Evolutionary conservation across 352 stramenopile species (phyloP).

Genomic region (Pythium angustatum): DNA sequence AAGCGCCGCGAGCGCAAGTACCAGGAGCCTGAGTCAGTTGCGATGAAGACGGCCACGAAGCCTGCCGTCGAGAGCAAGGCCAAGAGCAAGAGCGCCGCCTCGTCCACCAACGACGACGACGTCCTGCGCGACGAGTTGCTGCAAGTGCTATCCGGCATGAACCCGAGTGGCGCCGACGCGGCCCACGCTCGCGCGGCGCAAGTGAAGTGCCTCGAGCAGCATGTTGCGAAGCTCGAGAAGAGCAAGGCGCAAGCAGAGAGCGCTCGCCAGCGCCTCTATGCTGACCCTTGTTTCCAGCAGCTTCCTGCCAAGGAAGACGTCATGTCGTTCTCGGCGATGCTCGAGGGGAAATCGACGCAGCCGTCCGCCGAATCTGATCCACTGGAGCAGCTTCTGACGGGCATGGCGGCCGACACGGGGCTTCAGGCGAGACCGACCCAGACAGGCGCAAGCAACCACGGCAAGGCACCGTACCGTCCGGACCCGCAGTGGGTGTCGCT

Average conservation of each 20-base stretch:
- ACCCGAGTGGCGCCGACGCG: not conserved
- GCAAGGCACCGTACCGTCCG: slow-evolving; percentile 10
- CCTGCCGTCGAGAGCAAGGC: not conserved
- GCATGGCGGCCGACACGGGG: slow-evolving; percentile 21
- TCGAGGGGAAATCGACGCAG: slow-evolving; percentile 1
- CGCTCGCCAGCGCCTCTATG: slow-evolving; percentile 14
- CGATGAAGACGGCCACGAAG: slow-evolving; percentile 6
- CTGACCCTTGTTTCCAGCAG: slow-evolving; percentile 15
- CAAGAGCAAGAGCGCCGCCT: not conserved
- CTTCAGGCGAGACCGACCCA: slow-evolving; percentile 6
- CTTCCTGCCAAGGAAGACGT: slow-evolving; percentile 22
- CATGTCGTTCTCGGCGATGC: slow-evolving; percentile 20
- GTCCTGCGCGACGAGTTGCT: slow-evolving; percentile 25
- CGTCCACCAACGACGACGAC: slow-evolving; percentile 12
- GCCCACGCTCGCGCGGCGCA: not conserved
- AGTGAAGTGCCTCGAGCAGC: slow-evolving; percentile 14
- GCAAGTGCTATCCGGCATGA: slow-evolving; percentile 27
- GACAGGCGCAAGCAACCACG: slow-evolving; percentile 4
- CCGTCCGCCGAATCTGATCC: slow-evolving; percentile 18
- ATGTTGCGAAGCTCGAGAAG: slow-evolving; percentile 19
- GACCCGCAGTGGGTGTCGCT: slow-evolving; percentile 30
- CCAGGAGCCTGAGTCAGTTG: slow-evolving; percentile 1
- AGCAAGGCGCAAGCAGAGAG: slow-evolving; percentile 12
- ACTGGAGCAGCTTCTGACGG: slow-evolving; percentile 24
- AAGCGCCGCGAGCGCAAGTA: slow-evolving; percentile 41